Evolutionary conservation across 1,284 basidiomycete species (phyloP), one percentile per base, ranked within the genome.

Genomic region (Leccinum angustisporum): DNA sequence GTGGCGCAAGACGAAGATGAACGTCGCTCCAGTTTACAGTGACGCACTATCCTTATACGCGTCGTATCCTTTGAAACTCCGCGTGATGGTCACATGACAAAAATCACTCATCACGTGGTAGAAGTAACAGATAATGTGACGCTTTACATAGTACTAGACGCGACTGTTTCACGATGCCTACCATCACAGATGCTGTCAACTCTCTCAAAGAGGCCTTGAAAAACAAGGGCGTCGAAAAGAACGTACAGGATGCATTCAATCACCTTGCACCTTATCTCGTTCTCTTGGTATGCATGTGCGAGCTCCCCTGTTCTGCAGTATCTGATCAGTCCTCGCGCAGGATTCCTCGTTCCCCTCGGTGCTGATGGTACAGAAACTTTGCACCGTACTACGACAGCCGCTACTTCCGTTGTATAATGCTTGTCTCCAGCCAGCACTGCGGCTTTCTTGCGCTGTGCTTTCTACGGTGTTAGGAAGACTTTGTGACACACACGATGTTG

Each of bases 381-480:
- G 66, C 33, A 59, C 66, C n/a, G 63, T 73, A 38, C 70, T 81
- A 50, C 74, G 78, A 55, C 63, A 68, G 34, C 70, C 74, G 36
- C 61, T 81, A 36, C 63, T 77, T 53, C 73, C 75, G 18, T 63
- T 82, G 5, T 82, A 80, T 53, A 67, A 64, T 25, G 57, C 63
- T n/a, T 74, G 75, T 60, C 66, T 76, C 1, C 65, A 61, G 43
- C 66, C 68, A 27, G 65, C 79, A 21, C 66, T 82, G 51, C 68
- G 71, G 2, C 72, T 78, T 60, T 71, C 73, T 38, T 66, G 72
- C 16, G 67, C 70, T 36, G 61, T 81, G 18, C 70, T 80, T 51
- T 67, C 67, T 21, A 67, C 64, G 10, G 71, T 80, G 7, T 68
- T 77, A 50, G 68, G 73, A 16, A 76, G 73, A 59, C 63, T 77